Evolutionary conservation across 108 stramenopile genomes (phyloP), one percentile per base, ranked within the genome.

Genomic region (Conticribra weissflogii): DNA sequence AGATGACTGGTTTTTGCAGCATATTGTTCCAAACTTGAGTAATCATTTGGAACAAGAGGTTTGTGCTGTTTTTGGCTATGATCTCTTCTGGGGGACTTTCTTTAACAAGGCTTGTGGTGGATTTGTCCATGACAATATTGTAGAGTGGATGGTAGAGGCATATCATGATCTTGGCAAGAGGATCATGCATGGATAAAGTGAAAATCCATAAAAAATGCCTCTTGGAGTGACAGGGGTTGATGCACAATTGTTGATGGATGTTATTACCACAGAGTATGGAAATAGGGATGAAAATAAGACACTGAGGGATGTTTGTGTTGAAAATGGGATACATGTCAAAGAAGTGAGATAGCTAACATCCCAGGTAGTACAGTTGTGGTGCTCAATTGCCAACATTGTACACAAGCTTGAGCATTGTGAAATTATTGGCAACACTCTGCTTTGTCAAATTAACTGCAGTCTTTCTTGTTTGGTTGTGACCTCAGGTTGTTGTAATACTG

Each of bases 1-100:
- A 21, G 67, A 75, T 27, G 65, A 66, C 15, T 68, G 58, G 74
- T 45, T 75, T 16, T 33, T 59, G 22, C 30, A 69, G 16, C 47
- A 67, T 54, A 54, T 69, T 58, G 59, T 69, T 1, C 68, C 68
- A 9, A 36, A n/a, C 31, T 53, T 54, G 31, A 30, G 23, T 22
- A 1, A 9, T 31, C 31, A 66, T n/a, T 22, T 51, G 22, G 28
- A 27, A 22, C 64, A 17, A 1, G 25, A 46, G 59, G 48, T 47
- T 16, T 54, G 54, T 25, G 30, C 44, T 14, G 55, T 67, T 54
- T 48, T 54, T 54, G 66, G 66, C 15, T 14, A 54, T 25, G 50
- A 24, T 1, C 24, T 69, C 3, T 17, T 69, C 9, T 54, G 50
- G 24, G n/a, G 36, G 8, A 22, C 44, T 18, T 66, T 54, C 31